Conservation (phyloP, 768 basidiomycete genomes). For the Termitomyces sp. region DNA sequence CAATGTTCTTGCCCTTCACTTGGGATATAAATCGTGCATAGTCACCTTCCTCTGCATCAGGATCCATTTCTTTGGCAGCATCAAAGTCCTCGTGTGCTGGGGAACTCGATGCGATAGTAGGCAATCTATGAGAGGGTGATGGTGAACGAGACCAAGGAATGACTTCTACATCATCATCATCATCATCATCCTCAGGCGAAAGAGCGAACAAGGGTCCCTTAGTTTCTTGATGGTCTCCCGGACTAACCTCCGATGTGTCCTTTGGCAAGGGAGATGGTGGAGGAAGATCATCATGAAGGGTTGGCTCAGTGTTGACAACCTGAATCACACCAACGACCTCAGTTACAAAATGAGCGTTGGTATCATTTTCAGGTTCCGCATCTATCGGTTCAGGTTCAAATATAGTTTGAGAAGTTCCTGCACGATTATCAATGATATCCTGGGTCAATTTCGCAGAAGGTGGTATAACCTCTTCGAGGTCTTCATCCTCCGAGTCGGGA, state of each 20-base stretch:
- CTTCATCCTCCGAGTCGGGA: conserved; percentile 24
- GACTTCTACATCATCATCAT: conserved; percentile 11
- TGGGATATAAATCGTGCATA: conserved; percentile 92
- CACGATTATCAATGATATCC: background rate
- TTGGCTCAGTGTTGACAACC: background rate
- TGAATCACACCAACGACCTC: background rate
- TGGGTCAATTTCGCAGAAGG: background rate
- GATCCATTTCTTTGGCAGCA: conserved; percentile 81
- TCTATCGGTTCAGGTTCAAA: background rate
- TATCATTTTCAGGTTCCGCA: background rate
- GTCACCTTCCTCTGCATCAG: conserved; percentile 74
- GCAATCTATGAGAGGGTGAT: conserved; percentile 20
- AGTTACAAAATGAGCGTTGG: background rate
- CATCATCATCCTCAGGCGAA: background rate
- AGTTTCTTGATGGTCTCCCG: background rate
- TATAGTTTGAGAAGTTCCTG: background rate
- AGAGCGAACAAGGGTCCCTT: conserved; percentile 15
- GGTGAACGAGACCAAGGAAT: conserved; percentile 30
- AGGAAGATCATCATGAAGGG: background rate
- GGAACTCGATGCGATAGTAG: conserved; percentile 13
- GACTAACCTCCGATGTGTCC: background rate
- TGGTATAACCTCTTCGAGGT: conserved; percentile 33
- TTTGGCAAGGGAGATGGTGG: background rate
- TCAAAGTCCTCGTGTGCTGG: conserved; percentile 55
- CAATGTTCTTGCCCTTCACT: conserved; percentile 81